Conservation (phyloP, 208 protist genomes). For the Trypanosoma brucei region DNA sequence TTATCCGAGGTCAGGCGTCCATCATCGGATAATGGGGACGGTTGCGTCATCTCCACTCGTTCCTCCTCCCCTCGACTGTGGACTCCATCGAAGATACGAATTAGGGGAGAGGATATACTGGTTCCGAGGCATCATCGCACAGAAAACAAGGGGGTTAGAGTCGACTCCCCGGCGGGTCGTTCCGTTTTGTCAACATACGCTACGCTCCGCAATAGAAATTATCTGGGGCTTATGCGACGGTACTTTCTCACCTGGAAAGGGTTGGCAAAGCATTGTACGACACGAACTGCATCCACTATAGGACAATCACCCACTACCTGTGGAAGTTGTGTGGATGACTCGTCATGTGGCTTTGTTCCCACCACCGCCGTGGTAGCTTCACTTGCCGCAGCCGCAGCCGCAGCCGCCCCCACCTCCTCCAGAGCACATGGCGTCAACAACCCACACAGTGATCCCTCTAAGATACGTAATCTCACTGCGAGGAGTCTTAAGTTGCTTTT, state of each 20-base stretch:
- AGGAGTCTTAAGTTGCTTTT: no score
- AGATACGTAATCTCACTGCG: no score
- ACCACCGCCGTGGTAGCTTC: neutral
- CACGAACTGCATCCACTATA: neutral
- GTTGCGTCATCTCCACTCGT: neutral
- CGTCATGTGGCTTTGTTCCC: neutral
- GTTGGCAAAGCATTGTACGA: neutral
- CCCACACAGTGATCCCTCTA: no score
- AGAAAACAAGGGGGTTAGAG: neutral
- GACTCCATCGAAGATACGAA: neutral
- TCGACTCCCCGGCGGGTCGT: neutral
- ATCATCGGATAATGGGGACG: neutral
- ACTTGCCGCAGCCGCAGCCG: neutral
- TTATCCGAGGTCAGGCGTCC: neutral
- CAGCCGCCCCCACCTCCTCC: no score
- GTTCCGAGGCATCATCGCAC: neutral
- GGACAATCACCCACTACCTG: neutral
- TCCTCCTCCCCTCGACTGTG: neutral
- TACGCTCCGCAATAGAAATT: neutral
- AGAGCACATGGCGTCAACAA: no score
- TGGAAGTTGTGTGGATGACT: neutral
- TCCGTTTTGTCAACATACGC: neutral
- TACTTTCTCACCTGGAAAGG: neutral
- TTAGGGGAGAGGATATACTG: neutral
- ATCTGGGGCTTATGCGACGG: neutral